These are phyloP conservation scores for Globisporangium spinosum DNA, from an alignment of 352 stramenopile genomes.

Conservation along the genomic window DNA sequence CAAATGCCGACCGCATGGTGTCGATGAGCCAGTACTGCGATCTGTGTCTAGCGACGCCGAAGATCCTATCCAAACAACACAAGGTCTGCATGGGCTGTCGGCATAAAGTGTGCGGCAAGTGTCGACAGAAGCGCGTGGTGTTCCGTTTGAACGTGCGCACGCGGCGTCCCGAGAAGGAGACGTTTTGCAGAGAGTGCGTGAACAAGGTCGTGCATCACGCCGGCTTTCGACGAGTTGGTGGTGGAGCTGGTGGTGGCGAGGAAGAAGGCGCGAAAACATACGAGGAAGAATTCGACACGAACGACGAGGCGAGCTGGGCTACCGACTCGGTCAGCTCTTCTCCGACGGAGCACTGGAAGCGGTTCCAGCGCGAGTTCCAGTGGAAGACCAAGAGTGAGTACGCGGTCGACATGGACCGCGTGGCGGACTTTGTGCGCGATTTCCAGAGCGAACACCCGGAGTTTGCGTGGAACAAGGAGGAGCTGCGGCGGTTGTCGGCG, in stretches of 20 bases:
- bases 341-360: constrained; percentile 1
- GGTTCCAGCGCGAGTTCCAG: neutral
- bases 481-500: constrained; percentile 30
- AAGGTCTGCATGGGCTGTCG: constrained; percentile 54
- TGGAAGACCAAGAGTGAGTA: constrained; percentile 12
- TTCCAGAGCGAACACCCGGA: constrained; percentile 22
- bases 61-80: constrained; percentile 33
- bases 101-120: constrained; percentile 47
- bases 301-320: neutral
- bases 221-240: neutral
- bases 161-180: constrained; percentile 38
- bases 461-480: constrained; percentile 37
- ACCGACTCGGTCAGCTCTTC: neutral
- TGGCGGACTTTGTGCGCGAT: constrained; percentile 26
- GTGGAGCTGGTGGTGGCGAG: neutral
- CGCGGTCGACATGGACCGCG: constrained; percentile 24
- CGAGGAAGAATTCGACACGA: neutral
- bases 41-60: constrained; percentile 37
- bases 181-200: constrained; percentile 61
- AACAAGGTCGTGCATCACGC: constrained; percentile 32
- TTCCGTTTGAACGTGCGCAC: constrained; percentile 46
- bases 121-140: constrained; percentile 40
- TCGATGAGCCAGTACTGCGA: constrained; percentile 41
- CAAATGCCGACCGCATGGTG: constrained; percentile 32
- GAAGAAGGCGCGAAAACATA: constrained; percentile 24